Conservation (phyloP, 2,329 filamentous ascomycete genomes). For the Penicillium corylophilum region DNA sequence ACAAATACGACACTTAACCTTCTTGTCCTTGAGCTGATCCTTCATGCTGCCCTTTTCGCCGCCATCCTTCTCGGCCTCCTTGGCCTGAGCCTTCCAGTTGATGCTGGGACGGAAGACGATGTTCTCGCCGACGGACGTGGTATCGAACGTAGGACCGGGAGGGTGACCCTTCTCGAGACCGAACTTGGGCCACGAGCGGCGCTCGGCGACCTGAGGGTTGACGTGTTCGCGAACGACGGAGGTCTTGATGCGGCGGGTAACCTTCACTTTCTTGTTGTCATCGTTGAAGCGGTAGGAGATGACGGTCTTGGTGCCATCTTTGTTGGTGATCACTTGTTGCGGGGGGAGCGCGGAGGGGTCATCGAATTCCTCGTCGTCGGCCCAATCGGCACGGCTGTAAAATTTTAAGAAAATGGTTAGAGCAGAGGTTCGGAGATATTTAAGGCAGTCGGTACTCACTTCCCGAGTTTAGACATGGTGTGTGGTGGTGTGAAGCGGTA, state of each 20-base stretch:
- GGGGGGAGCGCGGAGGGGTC: slow-evolving; percentile 82
- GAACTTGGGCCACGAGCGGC: slow-evolving; percentile 91
- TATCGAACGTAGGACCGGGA: slow-evolving; percentile 79
- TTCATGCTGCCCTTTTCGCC: slow-evolving; percentile 62
- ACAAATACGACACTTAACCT: slow-evolving; percentile 99
- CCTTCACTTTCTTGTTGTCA: slow-evolving; percentile 93
- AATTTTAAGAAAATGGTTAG: slow-evolving; percentile 23
- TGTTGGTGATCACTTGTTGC: slow-evolving; percentile 89
- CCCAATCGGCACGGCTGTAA: slow-evolving; percentile 74
- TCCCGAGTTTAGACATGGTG: slow-evolving; percentile 50
- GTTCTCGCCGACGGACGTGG: slow-evolving; percentile 93
- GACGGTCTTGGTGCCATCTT: slow-evolving; percentile 96
- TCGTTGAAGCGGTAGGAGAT: slow-evolving; percentile 90
- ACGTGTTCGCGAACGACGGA: slow-evolving; percentile 89
- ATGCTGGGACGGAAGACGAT: slow-evolving; percentile 91
- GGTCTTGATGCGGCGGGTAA: slow-evolving; percentile 90
- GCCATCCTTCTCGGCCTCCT: slow-evolving; percentile 59
- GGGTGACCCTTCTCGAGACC: slow-evolving; percentile 83
- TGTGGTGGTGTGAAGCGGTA: slow-evolving; percentile 28
- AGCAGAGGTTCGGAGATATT: not conserved
- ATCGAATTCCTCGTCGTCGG: slow-evolving; percentile 84
- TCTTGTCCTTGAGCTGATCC: slow-evolving; percentile 86
- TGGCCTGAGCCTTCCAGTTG: slow-evolving; percentile 91
- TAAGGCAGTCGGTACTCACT: slow-evolving; percentile 34
- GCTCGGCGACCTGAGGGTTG: slow-evolving; percentile 94